These are phyloP conservation scores for Mucor mucedo DNA, from an alignment of 371 early-diverging fungal genomes.

Conservation along the genomic window DNA sequence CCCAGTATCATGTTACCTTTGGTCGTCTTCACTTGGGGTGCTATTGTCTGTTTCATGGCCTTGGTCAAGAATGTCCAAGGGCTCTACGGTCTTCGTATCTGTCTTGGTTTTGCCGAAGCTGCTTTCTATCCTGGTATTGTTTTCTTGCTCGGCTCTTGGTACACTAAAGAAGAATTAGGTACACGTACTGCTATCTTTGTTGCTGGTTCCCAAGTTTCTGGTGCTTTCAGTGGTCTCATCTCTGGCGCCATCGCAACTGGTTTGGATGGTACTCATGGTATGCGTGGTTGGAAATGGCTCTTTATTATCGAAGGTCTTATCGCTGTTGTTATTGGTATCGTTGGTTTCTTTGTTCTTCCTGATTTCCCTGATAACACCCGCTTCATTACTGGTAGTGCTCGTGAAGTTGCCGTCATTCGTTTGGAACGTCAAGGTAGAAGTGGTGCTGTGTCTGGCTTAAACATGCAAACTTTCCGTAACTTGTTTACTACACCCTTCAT, in stretches of 20 bases:
- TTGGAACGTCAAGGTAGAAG: conserved; percentile 49
- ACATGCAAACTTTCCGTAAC: conserved; percentile 40
- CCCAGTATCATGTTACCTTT: conserved; percentile 63
- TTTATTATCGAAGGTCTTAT: conserved; percentile 63
- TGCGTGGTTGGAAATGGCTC: conserved; percentile 67
- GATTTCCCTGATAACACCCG: conserved; percentile 58
- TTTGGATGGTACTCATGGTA: conserved; percentile 49
- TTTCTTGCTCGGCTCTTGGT: conserved; percentile 79
- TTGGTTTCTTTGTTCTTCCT: conserved; percentile 58
- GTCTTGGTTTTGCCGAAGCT: conserved; percentile 70
- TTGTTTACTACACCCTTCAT: conserved; percentile 46
- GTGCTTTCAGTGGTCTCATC: conserved; percentile 72
- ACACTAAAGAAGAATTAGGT: conserved; percentile 76
- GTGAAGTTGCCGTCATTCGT: conserved; percentile 53
- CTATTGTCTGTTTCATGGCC: conserved; percentile 64
- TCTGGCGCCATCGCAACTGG: conserved; percentile 44
- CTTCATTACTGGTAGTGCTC: conserved; percentile 57
- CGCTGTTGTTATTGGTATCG: conserved; percentile 48
- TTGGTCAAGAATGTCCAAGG: conserved; percentile 49
- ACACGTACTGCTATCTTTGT: conserved; percentile 73
- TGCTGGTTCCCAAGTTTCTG: conserved; percentile 65
- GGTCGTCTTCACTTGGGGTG: conserved; percentile 70
- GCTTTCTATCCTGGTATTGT: conserved; percentile 81
- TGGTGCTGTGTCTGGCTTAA: conserved; percentile 27
- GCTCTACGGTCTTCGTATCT: conserved; percentile 63